Base-by-base conservation (phyloP, 495 filamentous ascomycete genomes). In the Hyaloscypha finlandica region DNA sequence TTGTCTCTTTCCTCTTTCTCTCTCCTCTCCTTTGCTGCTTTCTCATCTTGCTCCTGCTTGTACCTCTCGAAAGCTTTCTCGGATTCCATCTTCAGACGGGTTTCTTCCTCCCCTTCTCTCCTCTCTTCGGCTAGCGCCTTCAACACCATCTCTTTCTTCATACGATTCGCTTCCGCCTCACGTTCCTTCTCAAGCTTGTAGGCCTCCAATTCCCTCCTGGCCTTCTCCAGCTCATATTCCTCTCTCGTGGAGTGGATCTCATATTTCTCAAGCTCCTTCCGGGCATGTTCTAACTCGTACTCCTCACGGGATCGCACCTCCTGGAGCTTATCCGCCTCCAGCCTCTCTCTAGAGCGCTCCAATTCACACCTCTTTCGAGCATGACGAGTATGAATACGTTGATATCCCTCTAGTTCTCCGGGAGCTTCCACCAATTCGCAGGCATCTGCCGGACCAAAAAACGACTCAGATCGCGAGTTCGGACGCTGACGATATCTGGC, bases 41-140 rank as follows among this genome's bases (percentile, higher is more conserved):
- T 74, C 67, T 87, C 81, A n/a, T 81, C 76, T 67, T 88, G 79
- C 61, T 85, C 79, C 45, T 80, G 77, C 75, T 89, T 86, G 48
- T 81, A 79, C 71, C 80, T 73, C 48, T n/a, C n/a, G n/a, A n/a
- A n/a, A n/a, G n/a, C n/a, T n/a, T n/a, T n/a, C n/a, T 79, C 76
- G 6, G 72, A 72, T 25, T 82, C 77, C 74, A 90, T 86, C 60
- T 84, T 81, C 14, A 54, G 1, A 58, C 83, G 77, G 25, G 25
- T 2, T 25, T 25, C 25, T 25, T 25, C 25, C 25, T 25, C 25
- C 25, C 25, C 2, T 25, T 25, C 25, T 61, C 86, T 80, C 63
- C 76, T 75, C 68, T 82, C 82, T 42, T 80, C 77, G 1, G 67
- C 69, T 5, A 77, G 73, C 64, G 77, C 77, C 68, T 78, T 76